Percentiles rank a stretch among this genome's conserved stretches.
Conservation (phyloP, 768 basidiomycete species). For the Amanita pseudoporphyria region DNA sequence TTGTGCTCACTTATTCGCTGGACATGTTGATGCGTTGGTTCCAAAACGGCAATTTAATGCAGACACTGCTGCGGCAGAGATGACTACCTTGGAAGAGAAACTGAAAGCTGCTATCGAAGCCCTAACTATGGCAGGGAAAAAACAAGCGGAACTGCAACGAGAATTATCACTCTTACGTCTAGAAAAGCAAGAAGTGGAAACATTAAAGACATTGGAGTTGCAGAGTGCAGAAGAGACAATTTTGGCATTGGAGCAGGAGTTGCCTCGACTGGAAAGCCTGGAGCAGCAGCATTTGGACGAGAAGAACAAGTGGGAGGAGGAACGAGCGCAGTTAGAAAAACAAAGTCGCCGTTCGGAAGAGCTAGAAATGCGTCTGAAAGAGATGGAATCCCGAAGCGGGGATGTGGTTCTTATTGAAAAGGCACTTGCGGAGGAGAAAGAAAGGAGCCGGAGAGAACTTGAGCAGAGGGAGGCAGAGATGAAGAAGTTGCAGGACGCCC, state of each 20-base stretch:
- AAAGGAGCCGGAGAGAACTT: constrained; percentile 22
- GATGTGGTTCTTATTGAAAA: constrained; percentile 32
- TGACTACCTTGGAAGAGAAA: constrained; percentile 51
- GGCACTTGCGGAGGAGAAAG: constrained; percentile 24
- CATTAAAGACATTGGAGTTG: constrained; percentile 53
- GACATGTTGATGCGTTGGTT: constrained; percentile 59
- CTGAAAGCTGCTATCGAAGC: constrained; percentile 52
- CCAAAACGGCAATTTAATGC: constrained; percentile 37
- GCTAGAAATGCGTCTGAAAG: constrained; percentile 33
- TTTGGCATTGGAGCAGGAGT: constrained; percentile 42
- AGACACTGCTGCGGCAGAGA: constrained; percentile 33
- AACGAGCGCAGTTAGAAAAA: constrained; percentile 32
- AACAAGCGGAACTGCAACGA: constrained; percentile 49
- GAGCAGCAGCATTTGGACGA: constrained; percentile 41
- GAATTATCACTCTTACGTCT: constrained; percentile 52
- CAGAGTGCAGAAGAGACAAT: constrained; percentile 62
- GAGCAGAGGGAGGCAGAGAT: constrained; percentile 30
- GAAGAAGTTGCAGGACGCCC: constrained; percentile 5
- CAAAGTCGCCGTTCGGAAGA: constrained; percentile 25
- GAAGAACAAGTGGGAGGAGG: constrained; percentile 40
- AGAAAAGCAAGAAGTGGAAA: constrained; percentile 65
- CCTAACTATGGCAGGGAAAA: constrained; percentile 46
- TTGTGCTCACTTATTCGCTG: constrained; percentile 79
- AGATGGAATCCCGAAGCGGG: constrained; percentile 31
- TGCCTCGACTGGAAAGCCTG: constrained; percentile 39